Evolutionary conservation across 108 stramenopile genomes (phyloP), one percentile per base, ranked within the genome.

Genomic region (Discostella pseudostelligera): DNA sequence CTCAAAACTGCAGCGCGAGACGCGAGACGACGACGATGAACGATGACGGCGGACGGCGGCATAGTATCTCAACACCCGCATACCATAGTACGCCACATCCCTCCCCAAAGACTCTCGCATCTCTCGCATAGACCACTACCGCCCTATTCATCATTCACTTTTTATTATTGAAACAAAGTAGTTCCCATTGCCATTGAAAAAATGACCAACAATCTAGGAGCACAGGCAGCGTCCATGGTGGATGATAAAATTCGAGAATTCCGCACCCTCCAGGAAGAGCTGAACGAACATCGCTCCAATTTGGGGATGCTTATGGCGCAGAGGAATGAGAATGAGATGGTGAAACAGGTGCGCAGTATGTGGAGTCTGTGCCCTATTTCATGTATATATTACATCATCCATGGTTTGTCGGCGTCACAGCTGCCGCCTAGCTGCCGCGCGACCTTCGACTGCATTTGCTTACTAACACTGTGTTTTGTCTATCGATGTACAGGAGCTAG

Each of bases 261-360:
- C 49, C 86, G 86, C 17, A 37, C 65, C 24, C 60, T 95, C 3
- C 89, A 95, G 80, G 82, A 89, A 62, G 75, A 90, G 43, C 53
- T 95, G 21, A 56, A 76, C 21, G 59, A 67, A 19, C 69, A 84
- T 10, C 72, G 76, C 40, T 66, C 50, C 42, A 81, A 86, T 72
- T 68, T 87, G 50, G 87, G 88, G 64, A 80, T 73, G 11, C 75
- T 96, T 25, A 69, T 92, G 72, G 78, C 78, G 22, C 95, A 96
- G 62, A 42, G 82, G 76, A 86, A 87, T 40, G 95, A 96, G 60
- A 96, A 96, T 68, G 92, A 96, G 73, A 87, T 93, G 89, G 94
- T 95, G 1, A 74, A 82, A 67, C 69, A 82, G 58, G 92, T 69
- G 43, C 19, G 59, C 37, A 29, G 69, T 12, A 2, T 0, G 28